Conservation (phyloP, 225 moss, liverwort and hornwort genomes). For the Pseudisothecium myosuroides region DNA sequence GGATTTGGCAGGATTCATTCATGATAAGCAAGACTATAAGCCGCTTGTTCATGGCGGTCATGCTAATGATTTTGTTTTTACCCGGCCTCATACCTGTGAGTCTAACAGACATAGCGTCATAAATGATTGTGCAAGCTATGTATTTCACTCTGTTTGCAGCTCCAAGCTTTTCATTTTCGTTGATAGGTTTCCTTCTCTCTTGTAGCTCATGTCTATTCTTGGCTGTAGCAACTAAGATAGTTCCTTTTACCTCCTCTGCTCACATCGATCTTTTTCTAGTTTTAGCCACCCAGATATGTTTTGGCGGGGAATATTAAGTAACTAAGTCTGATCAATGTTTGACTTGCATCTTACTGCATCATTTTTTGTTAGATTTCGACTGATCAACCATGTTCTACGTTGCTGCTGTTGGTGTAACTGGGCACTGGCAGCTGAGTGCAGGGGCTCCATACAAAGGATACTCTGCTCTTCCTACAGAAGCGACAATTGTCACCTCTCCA, state of each 20-base stretch:
- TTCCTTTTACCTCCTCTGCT: background rate
- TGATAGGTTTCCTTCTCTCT: background rate
- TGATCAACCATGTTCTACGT: slow-evolving; percentile 10
- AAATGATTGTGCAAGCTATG: background rate
- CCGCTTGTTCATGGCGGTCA: slow-evolving; percentile 77
- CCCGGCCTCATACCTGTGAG: slow-evolving; percentile 78
- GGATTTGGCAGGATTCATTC: slow-evolving; percentile 69
- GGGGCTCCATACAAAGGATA: slow-evolving; percentile 50
- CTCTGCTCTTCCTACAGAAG: slow-evolving; percentile 49
- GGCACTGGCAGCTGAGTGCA: slow-evolving; percentile 61
- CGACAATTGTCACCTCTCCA: slow-evolving; percentile 29
- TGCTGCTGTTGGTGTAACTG: slow-evolving; percentile 36
- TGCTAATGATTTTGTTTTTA: slow-evolving; percentile 71
- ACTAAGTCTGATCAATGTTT: background rate
- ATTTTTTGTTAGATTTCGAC: background rate
- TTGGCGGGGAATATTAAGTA: background rate
- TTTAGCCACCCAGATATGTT: background rate
- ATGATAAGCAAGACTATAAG: slow-evolving; percentile 69
- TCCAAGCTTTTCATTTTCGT: background rate
- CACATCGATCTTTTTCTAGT: background rate
- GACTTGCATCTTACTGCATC: background rate
- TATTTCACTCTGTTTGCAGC: background rate
- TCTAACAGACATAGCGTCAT: background rate
- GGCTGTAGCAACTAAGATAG: background rate
- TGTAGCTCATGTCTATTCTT: background rate